Base-by-base conservation (phyloP, 306 rosid species). In the Hippophae gyantsensis region DNA sequence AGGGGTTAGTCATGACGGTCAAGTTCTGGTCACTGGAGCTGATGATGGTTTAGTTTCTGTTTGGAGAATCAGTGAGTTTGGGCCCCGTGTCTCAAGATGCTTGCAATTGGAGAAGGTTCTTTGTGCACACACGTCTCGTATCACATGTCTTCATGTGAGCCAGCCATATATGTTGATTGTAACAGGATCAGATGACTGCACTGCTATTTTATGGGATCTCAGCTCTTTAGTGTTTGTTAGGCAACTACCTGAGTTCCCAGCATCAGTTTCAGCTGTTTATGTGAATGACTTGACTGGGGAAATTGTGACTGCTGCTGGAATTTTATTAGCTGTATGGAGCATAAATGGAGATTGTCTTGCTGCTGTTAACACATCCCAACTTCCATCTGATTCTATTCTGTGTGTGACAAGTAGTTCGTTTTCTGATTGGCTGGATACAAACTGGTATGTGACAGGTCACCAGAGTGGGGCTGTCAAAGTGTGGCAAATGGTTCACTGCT, bases 401-500 rank as follows among this genome's bases (percentile, higher is more conserved):
- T 89, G 90, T 0, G 89, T 89, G 67, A 81, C 99, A 40, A 89
- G 89, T 62, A 74, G 95, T 78, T 77, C 89, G 43, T 70, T 64
- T 72, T 89, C 95, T 48, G 99, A 93, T 82, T 93, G 99, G 99
- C 79, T 64, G 76, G 95, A 89, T 65, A 84, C 87, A 6, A 93
- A 82, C 75, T 93, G 99, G 99, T 89, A 80, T 66, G 99, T 82
- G 64, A 93, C 97, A 8, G 99, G 99, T 65, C 99, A 93, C 80
- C 99, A 93, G 87, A 93, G 99, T 69, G 99, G 99, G 63, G 86
- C 99, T 23, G 82, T 93, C 58, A 93, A 93, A 81, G 95, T 93
- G 67, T 93, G 97, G 99, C 95, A 86, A 76, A 89, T 82, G 94
- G 83, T 93, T 64, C 90, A 89, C 79, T 67, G 78, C 81, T 75